Base-by-base conservation (phyloP, 1,284 basidiomycete genomes). In the Malassezia sympodialis region DNA sequence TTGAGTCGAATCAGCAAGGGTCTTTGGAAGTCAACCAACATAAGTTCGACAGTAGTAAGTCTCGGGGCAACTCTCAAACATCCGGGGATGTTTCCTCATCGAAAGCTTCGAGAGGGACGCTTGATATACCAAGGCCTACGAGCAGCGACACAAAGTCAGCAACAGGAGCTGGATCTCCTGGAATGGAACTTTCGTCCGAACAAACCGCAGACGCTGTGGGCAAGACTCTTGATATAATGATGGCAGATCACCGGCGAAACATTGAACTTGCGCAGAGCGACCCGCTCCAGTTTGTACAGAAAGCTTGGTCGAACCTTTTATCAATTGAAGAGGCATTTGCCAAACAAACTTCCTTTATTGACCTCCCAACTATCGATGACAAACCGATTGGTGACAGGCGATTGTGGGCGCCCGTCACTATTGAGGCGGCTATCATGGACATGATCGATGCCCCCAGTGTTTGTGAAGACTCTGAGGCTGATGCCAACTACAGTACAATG, bases 241-340 rank as follows among this genome's bases (percentile, higher is more conserved):
- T 26, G 14, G 19, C 27, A 21, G 39, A 49, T 23, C 14, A 41
- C 5, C 37, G 30, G 17, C 23, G 27, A 31, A 40, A 49, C 8
- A 15, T 10, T 11, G 28, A 51, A 7, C 37, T 51, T 2, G 21
- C 49, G 12, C 27, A 51, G 8, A 47, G 24, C 14, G 27, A 34
- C 5, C 54, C 54, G 8, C 24, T 56, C 2, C 42, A 41, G 4
- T 56, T 56, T 34, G 49, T 51, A 8, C 30, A 51, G 17, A 56
- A 56, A 30, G 41, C 49, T 3, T 56, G 54, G 54, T 42, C 39
- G 4, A 43, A 56, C 7, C 35, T 56, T 15, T 15, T 49, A 4
- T 32, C 35, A 6, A 17, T 17, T 15, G 46, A 49, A 28, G 37
- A 39, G 4, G 12, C 30, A 4, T 19, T 19, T 5, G 8, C n/a